A percentile compares a stretch with the other conserved stretches of the same genome.
phyloP scores from a whole-genome alignment of 345 rosid species.

The Pistacia atlantica region DNA sequence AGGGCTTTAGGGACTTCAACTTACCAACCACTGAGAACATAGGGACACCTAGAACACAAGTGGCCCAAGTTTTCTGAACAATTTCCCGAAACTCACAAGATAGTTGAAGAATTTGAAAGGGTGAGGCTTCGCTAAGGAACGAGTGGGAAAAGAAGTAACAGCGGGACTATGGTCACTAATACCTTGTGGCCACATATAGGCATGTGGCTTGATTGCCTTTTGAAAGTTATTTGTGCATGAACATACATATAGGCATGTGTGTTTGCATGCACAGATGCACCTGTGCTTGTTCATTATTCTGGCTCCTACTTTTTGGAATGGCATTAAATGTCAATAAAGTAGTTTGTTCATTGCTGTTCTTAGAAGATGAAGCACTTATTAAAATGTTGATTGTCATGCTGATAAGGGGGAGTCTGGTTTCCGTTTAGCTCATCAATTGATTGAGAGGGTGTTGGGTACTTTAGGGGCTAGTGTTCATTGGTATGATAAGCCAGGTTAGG shows the following conservation, averaged over 20 bases:
- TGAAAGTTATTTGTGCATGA: neutral
- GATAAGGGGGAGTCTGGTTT: conserved; percentile 83
- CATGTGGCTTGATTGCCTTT: conserved; percentile 4
- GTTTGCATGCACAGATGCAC: neutral
- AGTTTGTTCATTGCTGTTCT: neutral
- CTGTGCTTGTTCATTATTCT: neutral
- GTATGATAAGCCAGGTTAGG: conserved; percentile 95
- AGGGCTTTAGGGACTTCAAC: too few relatives aligned
- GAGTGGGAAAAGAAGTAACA: too few relatives aligned
- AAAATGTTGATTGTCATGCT: neutral
- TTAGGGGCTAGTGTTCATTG: conserved; percentile 89
- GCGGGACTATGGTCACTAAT: too few relatives aligned
- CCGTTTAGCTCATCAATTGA: conserved; percentile 57
- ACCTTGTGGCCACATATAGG: too few relatives aligned
- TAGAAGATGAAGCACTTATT: neutral
- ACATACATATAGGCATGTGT: neutral
- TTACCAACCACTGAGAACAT: too few relatives aligned
- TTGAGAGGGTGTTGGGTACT: conserved; percentile 62
- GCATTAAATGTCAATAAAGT: neutral
- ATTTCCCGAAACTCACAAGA: too few relatives aligned
- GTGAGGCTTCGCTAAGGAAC: too few relatives aligned
- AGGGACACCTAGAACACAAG: too few relatives aligned
- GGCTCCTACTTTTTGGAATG: neutral
- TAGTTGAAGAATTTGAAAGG: too few relatives aligned
- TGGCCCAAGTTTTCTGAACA: too few relatives aligned